Conservation (phyloP, 768 basidiomycete genomes). For the Psilocybe tampanensis region DNA sequence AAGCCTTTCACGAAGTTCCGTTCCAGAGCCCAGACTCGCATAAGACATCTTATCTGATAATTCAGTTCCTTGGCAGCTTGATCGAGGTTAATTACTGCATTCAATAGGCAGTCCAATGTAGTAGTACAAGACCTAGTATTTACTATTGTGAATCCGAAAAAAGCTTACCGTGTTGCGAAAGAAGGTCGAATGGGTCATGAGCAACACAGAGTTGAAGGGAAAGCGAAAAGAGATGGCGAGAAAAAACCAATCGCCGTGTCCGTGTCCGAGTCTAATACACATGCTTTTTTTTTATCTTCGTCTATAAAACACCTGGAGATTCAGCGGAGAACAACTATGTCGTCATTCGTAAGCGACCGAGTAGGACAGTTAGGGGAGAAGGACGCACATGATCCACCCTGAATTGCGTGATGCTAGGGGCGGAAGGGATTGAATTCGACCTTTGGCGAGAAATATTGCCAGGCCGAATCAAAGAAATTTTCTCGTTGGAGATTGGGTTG, state of each 20-base stretch:
- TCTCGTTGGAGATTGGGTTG: conserved; percentile 6
- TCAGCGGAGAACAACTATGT: conserved; percentile 43
- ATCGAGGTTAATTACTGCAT: conserved; percentile 9
- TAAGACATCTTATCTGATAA: conserved; percentile 26
- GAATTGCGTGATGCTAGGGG: conserved; percentile 30
- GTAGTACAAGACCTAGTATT: conserved; percentile 10
- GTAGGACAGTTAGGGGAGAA: not conserved
- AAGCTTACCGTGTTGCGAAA: conserved; percentile 19
- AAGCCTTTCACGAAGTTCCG: not conserved
- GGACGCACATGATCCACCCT: conserved; percentile 31
- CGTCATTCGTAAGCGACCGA: not conserved
- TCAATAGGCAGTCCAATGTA: conserved; percentile 12
- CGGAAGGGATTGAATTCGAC: conserved; percentile 37
- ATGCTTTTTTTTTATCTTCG: not conserved
- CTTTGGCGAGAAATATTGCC: conserved; percentile 22
- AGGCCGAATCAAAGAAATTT: conserved; percentile 16
- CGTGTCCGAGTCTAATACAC: not conserved
- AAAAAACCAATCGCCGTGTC: not conserved
- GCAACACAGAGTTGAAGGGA: conserved; percentile 17
- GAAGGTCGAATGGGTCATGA: conserved; percentile 30
- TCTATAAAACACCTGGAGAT: conserved; percentile 40
- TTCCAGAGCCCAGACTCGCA: not conserved
- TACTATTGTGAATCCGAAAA: conserved; percentile 7
- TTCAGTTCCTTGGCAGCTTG: not conserved
- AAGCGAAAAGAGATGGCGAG: not conserved